A percentile compares a stretch with the other conserved stretches of the same genome.
Conservation (phyloP, 2,329 filamentous ascomycete species). For the Stachybotrys chlorohalonatus region DNA sequence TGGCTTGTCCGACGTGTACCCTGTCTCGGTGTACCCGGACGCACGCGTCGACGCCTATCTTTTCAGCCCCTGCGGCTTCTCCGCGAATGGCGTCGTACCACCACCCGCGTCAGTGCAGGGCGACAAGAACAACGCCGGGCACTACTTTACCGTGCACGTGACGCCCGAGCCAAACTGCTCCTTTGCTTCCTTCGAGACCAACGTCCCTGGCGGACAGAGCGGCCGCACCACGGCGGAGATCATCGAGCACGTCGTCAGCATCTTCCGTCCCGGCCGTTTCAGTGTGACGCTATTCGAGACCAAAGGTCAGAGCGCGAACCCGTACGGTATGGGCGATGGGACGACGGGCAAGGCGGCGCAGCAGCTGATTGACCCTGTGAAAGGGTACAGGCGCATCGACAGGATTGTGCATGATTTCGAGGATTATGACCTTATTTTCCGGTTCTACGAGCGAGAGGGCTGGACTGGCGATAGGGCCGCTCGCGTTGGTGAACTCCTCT, state of each 20-base stretch:
- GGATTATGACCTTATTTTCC: slow-evolving; percentile 92
- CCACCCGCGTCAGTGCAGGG: slow-evolving; percentile 43
- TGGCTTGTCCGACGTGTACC: slow-evolving; percentile 83
- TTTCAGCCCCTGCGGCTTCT: slow-evolving; percentile 95
- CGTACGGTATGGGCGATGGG: slow-evolving; percentile 31
- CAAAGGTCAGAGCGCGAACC: slow-evolving; percentile 47
- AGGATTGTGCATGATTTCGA: slow-evolving; percentile 96
- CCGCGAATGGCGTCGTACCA: slow-evolving; percentile 90
- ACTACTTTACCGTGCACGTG: slow-evolving; percentile 98
- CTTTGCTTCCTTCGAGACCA: slow-evolving; percentile 97
- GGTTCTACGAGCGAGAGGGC: slow-evolving; percentile 88
- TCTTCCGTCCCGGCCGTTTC: slow-evolving; percentile 97
- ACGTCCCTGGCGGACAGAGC: slow-evolving; percentile 81
- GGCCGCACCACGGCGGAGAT: slow-evolving; percentile 85
- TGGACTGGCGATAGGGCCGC: slow-evolving; percentile 50
- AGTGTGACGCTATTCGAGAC: slow-evolving; percentile 95
- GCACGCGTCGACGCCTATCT: slow-evolving; percentile 92
- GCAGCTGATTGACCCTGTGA: slow-evolving; percentile 63
- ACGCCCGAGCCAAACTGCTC: slow-evolving; percentile 96
- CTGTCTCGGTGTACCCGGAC: slow-evolving; percentile 78
- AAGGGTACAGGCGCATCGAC: slow-evolving; percentile 82
- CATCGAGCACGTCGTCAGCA: slow-evolving; percentile 85
- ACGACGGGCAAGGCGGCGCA: slow-evolving; percentile 26
- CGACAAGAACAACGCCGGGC: slow-evolving; percentile 42
- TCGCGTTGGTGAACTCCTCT: slow-evolving; percentile 44